Evolutionary conservation across 768 basidiomycete species (phyloP).

Genomic region (Termitomyces heimii): DNA sequence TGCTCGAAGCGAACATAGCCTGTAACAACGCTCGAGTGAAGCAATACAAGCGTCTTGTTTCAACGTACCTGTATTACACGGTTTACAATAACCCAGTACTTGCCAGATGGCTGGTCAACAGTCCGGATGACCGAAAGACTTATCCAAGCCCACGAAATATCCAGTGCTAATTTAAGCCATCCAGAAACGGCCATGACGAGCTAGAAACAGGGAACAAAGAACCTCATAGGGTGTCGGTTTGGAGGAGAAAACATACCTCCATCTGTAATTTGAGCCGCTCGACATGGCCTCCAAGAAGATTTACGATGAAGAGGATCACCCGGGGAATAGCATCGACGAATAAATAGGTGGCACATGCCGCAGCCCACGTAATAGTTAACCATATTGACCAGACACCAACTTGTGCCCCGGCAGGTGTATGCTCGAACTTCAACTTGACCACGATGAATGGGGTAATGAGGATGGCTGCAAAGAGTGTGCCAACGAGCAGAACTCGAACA

Average conservation of each 20-base stretch:
- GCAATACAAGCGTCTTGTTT: background rate
- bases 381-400: constrained; percentile 64
- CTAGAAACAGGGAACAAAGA: constrained; percentile 22
- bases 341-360: constrained; percentile 53
- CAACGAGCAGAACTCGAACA: constrained; percentile 53
- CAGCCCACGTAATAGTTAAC: constrained; percentile 63
- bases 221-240: background rate
- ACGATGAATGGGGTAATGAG: constrained; percentile 68
- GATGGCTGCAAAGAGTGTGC: constrained; percentile 53
- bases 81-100: constrained; percentile 66
- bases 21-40: constrained; percentile 12
- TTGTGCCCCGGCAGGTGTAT: constrained; percentile 41
- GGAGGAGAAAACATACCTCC: constrained; percentile 42
- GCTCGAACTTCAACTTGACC: constrained; percentile 54
- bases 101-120: constrained; percentile 52
- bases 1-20: constrained; percentile 39
- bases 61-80: constrained; percentile 59
- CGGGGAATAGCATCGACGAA: constrained; percentile 60
- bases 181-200: constrained; percentile 60
- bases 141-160: constrained; percentile 71
- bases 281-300: constrained; percentile 53
- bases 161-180: constrained; percentile 68
- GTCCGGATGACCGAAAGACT: constrained; percentile 56
- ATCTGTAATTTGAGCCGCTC: constrained; percentile 64
- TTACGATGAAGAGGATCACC: constrained; percentile 45